Base-by-base conservation (phyloP, 1,139 yeast genomes). In the Zhuliangozyma parablackwelliae region DNA sequence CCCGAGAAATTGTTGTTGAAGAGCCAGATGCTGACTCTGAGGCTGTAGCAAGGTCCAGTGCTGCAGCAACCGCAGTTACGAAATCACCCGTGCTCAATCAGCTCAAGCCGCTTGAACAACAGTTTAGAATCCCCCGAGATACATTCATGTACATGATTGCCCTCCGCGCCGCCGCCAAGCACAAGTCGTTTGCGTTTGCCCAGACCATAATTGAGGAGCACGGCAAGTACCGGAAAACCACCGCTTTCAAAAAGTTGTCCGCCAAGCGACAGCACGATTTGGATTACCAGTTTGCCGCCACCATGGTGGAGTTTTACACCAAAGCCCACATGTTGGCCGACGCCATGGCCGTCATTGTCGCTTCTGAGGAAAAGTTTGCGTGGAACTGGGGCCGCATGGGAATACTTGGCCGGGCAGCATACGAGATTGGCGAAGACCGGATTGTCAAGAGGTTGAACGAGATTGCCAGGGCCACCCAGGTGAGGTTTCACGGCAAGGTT, bases 181-280 rank as follows among this genome's bases (percentile, higher is more conserved):
- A 75, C 49, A 63, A 66, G 23, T 69, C 80, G 42, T 60, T 72
- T 34, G 66, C 65, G 1, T 74, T 82, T 52, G 89, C 90, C 3
- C 78, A 79, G 40, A 57, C 61, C 28, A 67, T 84, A 1, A 87
- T 96, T 95, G 58, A 62, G 2, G 95, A 85, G 52, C 72, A 96
- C 51, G 97, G 96, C 2, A 47, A 57, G 29, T 87, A 71, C 61
- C 69, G 97, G 34, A 79, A 78, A 42, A 69, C 86, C 0, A 33
- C 42, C 0, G 46, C 47, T 1, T 86, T 80, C 61, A 72, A 65
- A 39, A 38, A 46, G 1, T 46, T 80, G 26, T 39, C 66, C 1
- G 50, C 63, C 8, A 47, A 43, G 1, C 57, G 57, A 27, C 80
- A 78, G 47, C 72, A 72, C 31, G 49, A 57, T 9, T 59, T 67